Evolutionary conservation across 306 rosid genomes (phyloP), one percentile per base, ranked within the genome.

Genomic region (Biancaea sappan): DNA sequence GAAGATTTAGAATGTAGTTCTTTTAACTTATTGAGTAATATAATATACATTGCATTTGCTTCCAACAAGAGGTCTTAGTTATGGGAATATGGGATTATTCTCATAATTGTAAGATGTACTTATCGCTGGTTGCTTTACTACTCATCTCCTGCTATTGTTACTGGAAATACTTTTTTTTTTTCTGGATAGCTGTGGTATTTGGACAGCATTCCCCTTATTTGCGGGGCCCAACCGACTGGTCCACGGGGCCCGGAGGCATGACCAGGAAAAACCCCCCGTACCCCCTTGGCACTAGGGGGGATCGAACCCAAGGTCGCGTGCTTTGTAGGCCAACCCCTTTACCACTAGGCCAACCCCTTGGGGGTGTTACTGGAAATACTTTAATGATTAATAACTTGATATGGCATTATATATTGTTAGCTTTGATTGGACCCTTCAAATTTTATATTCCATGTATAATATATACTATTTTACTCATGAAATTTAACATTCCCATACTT

Each of bases 51-150:
- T 73, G 51, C 21, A 22, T 76, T 41, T 31, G 10, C 16, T 46
- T 31, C 26, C 38, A 50, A 40, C 28, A n/a, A n/a, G n/a, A n/a
- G n/a, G n/a, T n/a, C n/a, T n/a, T n/a, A n/a, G n/a, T n/a, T n/a
- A n/a, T n/a, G n/a, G n/a, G n/a, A n/a, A n/a, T n/a, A n/a, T n/a
- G 28, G 25, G 31, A 4, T 25, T 71, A 59, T 72, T 53, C 43
- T 71, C 82, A 31, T 52, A 50, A 56, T 50, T 54, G 32, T 14
- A 25, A 16, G 24, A 25, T 54, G 50, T 35, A 59, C 37, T 59
- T 24, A 13, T 77, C 37, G 21, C 63, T 16, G 21, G 14, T 34
- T 61, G 21, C 18, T 43, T 43, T 2, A 14, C 9, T 43, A 43
- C 3, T 13, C n/a, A 43, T 43, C 48, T 43, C 18, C 18, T 43